Evolutionary conservation across 2,329 filamentous ascomycete species (phyloP).

Genomic region (Lachnellula hyalina): DNA sequence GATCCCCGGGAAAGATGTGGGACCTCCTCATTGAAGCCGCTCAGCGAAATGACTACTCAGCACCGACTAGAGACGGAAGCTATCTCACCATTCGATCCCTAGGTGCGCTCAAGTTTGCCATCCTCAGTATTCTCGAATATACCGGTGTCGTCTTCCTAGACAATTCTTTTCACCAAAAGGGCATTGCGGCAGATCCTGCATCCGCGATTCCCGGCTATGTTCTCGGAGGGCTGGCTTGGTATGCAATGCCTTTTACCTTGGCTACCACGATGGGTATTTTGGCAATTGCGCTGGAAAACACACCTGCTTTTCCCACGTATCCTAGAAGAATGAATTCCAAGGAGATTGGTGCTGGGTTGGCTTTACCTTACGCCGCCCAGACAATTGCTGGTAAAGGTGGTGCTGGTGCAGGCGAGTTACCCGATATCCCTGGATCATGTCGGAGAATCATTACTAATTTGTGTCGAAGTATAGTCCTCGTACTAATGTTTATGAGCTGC

Average conservation of each 20-base stretch:
- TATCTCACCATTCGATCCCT: too few species aligned
- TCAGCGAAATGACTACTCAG: conserved; percentile 3
- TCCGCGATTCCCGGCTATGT: conserved; percentile 47
- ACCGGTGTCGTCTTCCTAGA: conserved; percentile 43
- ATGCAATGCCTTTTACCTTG: conserved; percentile 46
- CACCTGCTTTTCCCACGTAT: conserved; percentile 47
- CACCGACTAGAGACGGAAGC: too few species aligned
- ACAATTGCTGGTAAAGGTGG: too few species aligned
- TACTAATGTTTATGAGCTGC: too few species aligned
- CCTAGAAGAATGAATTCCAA: conserved; percentile 37
- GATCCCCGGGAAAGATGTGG: conserved; percentile 10
- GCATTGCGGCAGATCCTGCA: conserved; percentile 41
- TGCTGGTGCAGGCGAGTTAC: too few species aligned
- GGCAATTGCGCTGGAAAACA: conserved; percentile 43
- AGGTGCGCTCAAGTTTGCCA: too few species aligned
- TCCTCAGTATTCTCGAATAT: background rate
- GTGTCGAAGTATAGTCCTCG: too few species aligned
- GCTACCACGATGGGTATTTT: conserved; percentile 38
- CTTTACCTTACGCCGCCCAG: too few species aligned
- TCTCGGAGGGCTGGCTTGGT: conserved; percentile 47
- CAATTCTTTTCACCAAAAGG: conserved; percentile 49
- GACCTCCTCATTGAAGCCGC: conserved; percentile 10
- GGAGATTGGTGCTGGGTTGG: too few species aligned
- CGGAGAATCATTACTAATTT: too few species aligned
- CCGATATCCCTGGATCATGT: too few species aligned